A percentile compares a stretch with the other conserved stretches of the same genome.
Conservation (phyloP, 208 protist species). For the Trypanosoma melophagium region DNA sequence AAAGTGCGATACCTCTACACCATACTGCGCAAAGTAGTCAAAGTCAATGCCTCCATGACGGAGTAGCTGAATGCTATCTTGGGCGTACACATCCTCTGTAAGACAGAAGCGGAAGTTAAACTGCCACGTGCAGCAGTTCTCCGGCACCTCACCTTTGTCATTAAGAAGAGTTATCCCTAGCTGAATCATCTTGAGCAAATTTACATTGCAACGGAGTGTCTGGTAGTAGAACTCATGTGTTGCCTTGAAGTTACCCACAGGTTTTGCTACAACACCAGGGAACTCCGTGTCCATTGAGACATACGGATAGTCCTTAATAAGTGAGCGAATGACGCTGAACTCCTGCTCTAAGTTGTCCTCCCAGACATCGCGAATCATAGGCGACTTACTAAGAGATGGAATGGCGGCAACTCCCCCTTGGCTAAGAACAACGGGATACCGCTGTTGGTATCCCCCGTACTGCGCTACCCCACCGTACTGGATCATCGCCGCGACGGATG, state of each 20-base stretch:
- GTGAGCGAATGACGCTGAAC: slow-evolving; percentile 93
- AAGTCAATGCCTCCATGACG: slow-evolving; percentile 97
- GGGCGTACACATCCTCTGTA: slow-evolving; percentile 96
- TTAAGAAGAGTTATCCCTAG: slow-evolving; percentile 98
- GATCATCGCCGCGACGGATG: slow-evolving; percentile 12
- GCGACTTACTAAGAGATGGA: slow-evolving; percentile 82
- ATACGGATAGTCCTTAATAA: slow-evolving; percentile 96
- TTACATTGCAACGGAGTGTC: slow-evolving; percentile 97
- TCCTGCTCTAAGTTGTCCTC: slow-evolving; percentile 96
- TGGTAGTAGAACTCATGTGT: slow-evolving; percentile 97
- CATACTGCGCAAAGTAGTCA: slow-evolving; percentile 91
- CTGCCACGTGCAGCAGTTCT: slow-evolving; percentile 97
- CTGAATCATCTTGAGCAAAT: slow-evolving; percentile 99
- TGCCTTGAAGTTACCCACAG: slow-evolving; percentile 94
- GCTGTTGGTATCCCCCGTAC: slow-evolving; percentile 26
- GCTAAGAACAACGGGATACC: slow-evolving; percentile 19
- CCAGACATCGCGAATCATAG: slow-evolving; percentile 97
- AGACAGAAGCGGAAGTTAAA: slow-evolving; percentile 99
- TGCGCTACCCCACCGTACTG: slow-evolving; percentile 25
- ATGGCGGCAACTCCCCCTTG: slow-evolving; percentile 24
- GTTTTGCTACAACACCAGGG: slow-evolving; percentile 97
- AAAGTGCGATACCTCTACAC: slow-evolving; percentile 97
- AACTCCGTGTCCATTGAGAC: slow-evolving; percentile 99
- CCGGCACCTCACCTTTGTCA: slow-evolving; percentile 95
- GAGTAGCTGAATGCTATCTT: slow-evolving; percentile 97